Percentiles rank a stretch among this genome's conserved stretches.
Evolutionary conservation across 1,284 basidiomycete genomes (phyloP).

Genomic region (Coniferiporia sulphurascens): DNA sequence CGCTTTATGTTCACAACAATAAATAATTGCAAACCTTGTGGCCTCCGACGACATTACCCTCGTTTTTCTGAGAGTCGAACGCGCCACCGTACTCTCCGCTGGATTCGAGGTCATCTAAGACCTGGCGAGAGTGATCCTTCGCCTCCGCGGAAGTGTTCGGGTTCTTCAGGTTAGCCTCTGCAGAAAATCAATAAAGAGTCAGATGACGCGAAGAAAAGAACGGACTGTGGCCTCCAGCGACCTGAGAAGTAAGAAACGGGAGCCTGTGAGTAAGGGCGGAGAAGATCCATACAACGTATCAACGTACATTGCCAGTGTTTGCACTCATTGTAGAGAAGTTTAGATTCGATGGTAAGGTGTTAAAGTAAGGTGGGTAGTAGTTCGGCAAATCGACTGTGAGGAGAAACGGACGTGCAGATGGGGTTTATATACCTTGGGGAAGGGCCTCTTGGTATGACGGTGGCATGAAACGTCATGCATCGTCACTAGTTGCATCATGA

Average conservation of each 20-base stretch:
- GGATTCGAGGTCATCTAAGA: slow-evolving; percentile 36
- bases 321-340: not conserved
- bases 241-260: not conserved
- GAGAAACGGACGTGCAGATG: not conserved
- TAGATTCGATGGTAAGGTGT: not conserved
- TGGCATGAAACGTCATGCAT: slow-evolving; percentile 1
- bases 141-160: slow-evolving; percentile 45
- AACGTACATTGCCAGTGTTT: slow-evolving; percentile 7
- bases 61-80: slow-evolving; percentile 9
- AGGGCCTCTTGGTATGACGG: not conserved
- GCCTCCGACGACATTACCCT: slow-evolving; percentile 25
- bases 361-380: too few relatives aligned
- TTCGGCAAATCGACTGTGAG: not conserved
- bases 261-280: not conserved
- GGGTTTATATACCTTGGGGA: slow-evolving; percentile 1
- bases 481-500: slow-evolving; percentile 12
- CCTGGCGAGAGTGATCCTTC: slow-evolving; percentile 43
- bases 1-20: not conserved
- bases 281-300: too few relatives aligned
- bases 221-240: slow-evolving; percentile 18
- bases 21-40: slow-evolving; percentile 12
- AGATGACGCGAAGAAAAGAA: not conserved
- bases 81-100: slow-evolving; percentile 1
- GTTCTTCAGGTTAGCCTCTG: slow-evolving; percentile 33
- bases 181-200: not conserved